Conservation (phyloP, 345 rosid species). For the Melaleuca quinquenervia region DNA sequence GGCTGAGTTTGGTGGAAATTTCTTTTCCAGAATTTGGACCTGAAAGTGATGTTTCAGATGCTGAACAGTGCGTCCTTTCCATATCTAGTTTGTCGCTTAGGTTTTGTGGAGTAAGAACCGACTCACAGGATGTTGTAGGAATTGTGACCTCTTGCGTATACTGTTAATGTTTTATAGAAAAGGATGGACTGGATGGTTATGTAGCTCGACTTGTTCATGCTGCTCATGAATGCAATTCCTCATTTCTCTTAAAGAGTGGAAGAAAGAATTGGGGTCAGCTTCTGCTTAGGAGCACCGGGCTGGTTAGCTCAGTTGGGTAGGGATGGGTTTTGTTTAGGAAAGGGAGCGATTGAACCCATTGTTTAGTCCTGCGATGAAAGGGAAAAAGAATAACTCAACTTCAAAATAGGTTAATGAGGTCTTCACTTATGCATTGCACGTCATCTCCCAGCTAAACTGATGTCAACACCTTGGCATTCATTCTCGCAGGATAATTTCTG, state of each 20-base stretch:
- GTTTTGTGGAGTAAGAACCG: background rate
- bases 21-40: background rate
- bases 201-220: background rate
- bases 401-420: background rate
- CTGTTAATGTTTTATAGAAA: background rate
- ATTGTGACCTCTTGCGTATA: background rate
- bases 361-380: background rate
- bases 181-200: background rate
- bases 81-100: background rate
- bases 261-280: background rate
- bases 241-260: background rate
- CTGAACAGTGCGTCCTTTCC: background rate
- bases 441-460: background rate
- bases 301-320: background rate
- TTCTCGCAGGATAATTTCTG: slow-evolving; percentile 64
- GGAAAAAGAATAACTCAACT: background rate
- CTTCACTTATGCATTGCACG: background rate
- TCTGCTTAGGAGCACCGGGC: background rate
- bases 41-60: background rate
- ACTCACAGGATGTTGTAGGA: background rate
- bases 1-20: background rate
- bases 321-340: background rate
- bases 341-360: background rate
- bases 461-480: background rate
- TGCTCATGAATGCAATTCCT: background rate